phyloP scores from a whole-genome alignment of 75 land plant species.

The Isoetes taiwanensis region DNA sequence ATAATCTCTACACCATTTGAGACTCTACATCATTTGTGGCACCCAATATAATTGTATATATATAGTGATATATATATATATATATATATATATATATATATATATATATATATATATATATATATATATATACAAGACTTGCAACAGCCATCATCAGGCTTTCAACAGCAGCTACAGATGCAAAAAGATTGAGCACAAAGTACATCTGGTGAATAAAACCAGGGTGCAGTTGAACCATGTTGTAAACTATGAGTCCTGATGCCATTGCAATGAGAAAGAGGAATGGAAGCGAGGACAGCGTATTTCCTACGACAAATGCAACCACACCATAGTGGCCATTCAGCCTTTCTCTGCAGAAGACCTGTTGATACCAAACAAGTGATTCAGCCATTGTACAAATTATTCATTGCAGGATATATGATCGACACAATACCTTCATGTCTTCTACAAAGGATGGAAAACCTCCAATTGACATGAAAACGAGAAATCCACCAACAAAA shows the following conservation, averaged over 20 bases:
- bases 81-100: too few relatives aligned
- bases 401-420: too few relatives aligned
- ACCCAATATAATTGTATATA: too few relatives aligned
- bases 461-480: constrained; percentile 4
- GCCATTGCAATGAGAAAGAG: constrained; percentile 32
- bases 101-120: too few relatives aligned
- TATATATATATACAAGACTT: too few relatives aligned
- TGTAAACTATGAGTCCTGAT: constrained; percentile 32
- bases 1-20: too few relatives aligned
- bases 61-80: too few relatives aligned
- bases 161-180: constrained; percentile 50
- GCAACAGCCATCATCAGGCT: constrained; percentile 82
- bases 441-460: constrained; percentile 5
- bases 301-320: constrained; percentile 49
- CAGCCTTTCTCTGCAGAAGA: constrained; percentile 35
- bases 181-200: constrained; percentile 33
- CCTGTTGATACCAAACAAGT: too few relatives aligned
- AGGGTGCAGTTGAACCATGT: constrained; percentile 39
- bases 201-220: constrained; percentile 33
- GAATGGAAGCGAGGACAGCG: constrained; percentile 51
- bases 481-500: not conserved
- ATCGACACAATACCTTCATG: constrained; percentile 3
- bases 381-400: too few relatives aligned
- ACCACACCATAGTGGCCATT: constrained; percentile 42
- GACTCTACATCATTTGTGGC: too few relatives aligned